Percentiles rank a stretch among this genome's conserved stretches.
These are phyloP conservation scores for Pneumocystis wakefieldiae DNA, from an alignment of 1,139 yeast genomes.

Conservation along the genomic window DNA sequence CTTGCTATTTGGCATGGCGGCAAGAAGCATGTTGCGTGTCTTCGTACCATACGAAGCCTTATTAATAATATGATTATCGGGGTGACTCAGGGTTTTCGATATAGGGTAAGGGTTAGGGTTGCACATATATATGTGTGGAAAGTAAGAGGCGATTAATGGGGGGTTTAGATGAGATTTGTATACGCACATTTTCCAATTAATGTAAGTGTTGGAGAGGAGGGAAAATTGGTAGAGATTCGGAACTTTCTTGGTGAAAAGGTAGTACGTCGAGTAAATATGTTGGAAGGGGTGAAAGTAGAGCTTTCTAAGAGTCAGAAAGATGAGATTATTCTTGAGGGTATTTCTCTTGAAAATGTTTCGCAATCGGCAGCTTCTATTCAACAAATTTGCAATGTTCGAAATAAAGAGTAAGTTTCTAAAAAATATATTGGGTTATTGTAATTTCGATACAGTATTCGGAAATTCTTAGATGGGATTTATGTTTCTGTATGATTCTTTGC, in stretches of 20 bases:
- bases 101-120: conserved; percentile 75
- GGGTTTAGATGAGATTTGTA: conserved; percentile 99
- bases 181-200: conserved; percentile 99
- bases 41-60: conserved; percentile 95
- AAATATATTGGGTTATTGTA: background rate
- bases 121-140: background rate
- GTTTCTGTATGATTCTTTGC: background rate
- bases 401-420: conserved; percentile 57
- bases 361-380: conserved; percentile 98
- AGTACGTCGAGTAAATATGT: conserved; percentile 71
- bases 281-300: conserved; percentile 82
- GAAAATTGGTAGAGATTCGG: conserved; percentile 82
- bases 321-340: conserved; percentile 83
- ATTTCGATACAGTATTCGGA: background rate
- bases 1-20: conserved; percentile 96
- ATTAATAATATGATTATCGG: conserved; percentile 90
- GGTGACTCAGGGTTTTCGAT: conserved; percentile 56
- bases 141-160: conserved; percentile 43
- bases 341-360: conserved; percentile 95
- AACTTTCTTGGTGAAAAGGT: conserved; percentile 98
- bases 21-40: conserved; percentile 99
- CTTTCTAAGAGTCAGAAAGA: conserved; percentile 79
- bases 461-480: conserved; percentile 1
- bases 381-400: conserved; percentile 97
- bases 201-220: conserved; percentile 77